These are phyloP conservation scores for Leptomonas seymouri DNA, from an alignment of 208 protist species.

Conservation along the genomic window DNA sequence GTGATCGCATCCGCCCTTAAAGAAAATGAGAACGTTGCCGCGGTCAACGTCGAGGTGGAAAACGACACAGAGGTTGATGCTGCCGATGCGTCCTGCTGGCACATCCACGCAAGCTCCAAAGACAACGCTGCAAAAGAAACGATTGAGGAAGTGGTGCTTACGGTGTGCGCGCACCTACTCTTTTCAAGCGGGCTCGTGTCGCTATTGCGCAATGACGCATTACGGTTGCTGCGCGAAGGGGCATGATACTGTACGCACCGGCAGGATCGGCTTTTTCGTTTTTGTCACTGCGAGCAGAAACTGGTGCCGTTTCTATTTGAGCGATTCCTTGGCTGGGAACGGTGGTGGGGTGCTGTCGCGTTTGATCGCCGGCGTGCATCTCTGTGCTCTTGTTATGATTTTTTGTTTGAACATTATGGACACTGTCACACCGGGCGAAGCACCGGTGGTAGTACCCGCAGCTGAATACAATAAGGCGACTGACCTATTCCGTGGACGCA, in stretches of 20 bases:
- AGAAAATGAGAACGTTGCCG: neutral
- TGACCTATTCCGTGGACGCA: too few species aligned
- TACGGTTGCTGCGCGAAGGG: neutral
- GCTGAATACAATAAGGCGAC: too few species aligned
- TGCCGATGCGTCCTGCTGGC: neutral
- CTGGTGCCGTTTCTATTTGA: too few species aligned
- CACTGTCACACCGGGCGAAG: too few species aligned
- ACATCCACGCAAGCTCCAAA: neutral
- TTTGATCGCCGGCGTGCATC: too few species aligned
- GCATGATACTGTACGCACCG: neutral
- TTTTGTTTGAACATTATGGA: too few species aligned
- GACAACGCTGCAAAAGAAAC: neutral
- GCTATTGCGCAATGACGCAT: neutral
- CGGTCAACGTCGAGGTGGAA: neutral
- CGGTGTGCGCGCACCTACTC: conserved; percentile 11
- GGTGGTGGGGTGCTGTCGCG: too few species aligned
- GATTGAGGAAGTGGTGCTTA: conserved; percentile 12
- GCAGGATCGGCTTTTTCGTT: too few species aligned
- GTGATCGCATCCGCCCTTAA: conserved; percentile 16
- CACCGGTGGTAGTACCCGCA: too few species aligned
- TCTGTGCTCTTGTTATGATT: too few species aligned
- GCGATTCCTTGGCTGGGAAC: too few species aligned
- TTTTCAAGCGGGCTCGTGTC: conserved; percentile 1
- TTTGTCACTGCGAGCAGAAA: too few species aligned
- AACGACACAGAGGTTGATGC: neutral